These are phyloP conservation scores for Jaltomata sinuosa DNA, from an alignment of 257 asterid species.

Conservation along the genomic window DNA sequence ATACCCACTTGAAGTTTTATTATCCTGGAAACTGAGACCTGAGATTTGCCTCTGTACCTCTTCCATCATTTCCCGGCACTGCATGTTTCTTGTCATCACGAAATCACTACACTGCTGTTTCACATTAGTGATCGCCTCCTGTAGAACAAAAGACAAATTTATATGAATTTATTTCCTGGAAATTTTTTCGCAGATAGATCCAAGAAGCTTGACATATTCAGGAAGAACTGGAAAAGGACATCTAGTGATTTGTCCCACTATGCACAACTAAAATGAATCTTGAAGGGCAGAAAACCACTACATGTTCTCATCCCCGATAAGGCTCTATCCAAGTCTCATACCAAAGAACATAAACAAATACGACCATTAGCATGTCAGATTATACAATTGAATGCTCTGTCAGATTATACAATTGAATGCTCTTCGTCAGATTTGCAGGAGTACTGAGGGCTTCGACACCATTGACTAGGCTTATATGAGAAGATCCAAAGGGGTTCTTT, in stretches of 20 bases:
- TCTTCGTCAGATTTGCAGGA: neutral
- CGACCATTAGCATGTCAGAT: neutral
- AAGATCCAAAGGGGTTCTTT: neutral
- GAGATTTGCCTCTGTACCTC: conserved; percentile 82
- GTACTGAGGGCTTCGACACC: neutral
- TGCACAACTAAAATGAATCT: neutral
- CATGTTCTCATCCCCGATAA: neutral
- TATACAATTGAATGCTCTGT: no score
- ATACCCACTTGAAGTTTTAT: conserved; percentile 36
- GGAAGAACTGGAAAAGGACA: neutral
- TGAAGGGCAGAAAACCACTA: neutral
- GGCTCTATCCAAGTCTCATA: neutral
- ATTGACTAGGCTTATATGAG: neutral
- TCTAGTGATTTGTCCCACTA: neutral
- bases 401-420: neutral
- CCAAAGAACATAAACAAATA: neutral
- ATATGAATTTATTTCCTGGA: neutral
- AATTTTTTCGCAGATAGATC: neutral
- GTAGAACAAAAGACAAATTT: conserved; percentile 11
- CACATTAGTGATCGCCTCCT: conserved; percentile 82
- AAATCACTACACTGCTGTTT: conserved; percentile 97
- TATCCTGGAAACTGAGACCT: conserved; percentile 83
- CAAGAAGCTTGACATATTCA: neutral
- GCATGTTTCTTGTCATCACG: conserved; percentile 87
- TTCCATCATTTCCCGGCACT: conserved; percentile 93